Base-by-base conservation (phyloP, 345 rosid genomes). In the Euphorbia lathyris region DNA sequence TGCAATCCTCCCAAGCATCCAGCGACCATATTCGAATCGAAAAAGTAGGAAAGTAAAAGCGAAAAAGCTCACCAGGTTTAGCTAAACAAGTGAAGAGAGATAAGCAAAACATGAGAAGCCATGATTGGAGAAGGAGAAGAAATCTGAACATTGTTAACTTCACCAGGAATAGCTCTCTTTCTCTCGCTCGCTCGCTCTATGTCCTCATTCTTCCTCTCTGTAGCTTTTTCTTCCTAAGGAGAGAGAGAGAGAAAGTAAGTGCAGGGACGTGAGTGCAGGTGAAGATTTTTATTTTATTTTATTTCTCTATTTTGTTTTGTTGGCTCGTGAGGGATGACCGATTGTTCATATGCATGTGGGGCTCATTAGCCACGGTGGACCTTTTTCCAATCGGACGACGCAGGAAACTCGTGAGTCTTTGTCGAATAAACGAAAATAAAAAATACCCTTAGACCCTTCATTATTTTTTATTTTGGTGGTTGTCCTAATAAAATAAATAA, bases 201-300 rank as follows among this genome's bases (percentile, higher is more conserved):
- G 7, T 16, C 51, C 6, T 27, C 29, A 16, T 42, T 40, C 26
- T 23, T 61, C 42, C 11, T 2, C 5, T 51, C 1, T 40, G 27
- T 48, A 12, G 5, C 61, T 55, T 30, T 53, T 43, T 43, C 10
- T 40, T 40, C 43, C 5, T 20, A 9, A 12, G 53, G 40, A 22
- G 19, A 48, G 19, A 30, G 38, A 25, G 0, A n/a, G 26, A n/a
- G 20, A 32, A 63, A 14, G 61, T 6, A 22, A 2, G 38, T 48
- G 65, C 53, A 30, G 30, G 62, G 63, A 66, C 66, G 71, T 73
- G 76, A 22, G 30, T 58, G 66, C 77, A 58, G 67, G 51, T 30
- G 30, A 48, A 30, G 17, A 8, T 7, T 64, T 47, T 30, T 34
- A 25, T 27, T 47, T 11, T 58, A 22, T 58, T 43, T 58, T 2